Conservation (phyloP, 2,329 filamentous ascomycete genomes). For the Thermoascus crustaceus region DNA sequence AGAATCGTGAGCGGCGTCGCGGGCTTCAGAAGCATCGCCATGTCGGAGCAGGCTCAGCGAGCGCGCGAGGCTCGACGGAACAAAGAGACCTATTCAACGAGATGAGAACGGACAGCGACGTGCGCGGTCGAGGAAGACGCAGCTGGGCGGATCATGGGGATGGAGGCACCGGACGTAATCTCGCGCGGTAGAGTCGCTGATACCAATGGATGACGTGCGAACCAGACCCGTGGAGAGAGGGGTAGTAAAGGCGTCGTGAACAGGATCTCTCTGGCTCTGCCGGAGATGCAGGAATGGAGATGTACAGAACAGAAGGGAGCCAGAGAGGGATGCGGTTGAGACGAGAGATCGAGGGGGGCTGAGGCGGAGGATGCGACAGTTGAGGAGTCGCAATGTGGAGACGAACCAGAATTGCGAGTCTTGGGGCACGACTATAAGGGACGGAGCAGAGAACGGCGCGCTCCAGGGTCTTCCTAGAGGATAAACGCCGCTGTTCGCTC, state of each 20-base stretch:
- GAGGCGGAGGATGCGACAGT: no score
- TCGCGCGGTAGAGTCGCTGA: conserved; percentile 1
- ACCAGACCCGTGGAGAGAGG: background rate
- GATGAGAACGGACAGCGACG: background rate
- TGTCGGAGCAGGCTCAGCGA: conserved; percentile 12
- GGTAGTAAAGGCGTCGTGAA: background rate
- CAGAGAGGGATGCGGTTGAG: no score
- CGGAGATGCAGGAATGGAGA: no score
- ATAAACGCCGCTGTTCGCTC: no score
- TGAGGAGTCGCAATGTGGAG: no score
- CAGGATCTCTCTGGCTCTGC: background rate
- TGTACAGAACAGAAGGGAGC: no score
- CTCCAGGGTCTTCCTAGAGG: no score
- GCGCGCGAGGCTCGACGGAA: background rate
- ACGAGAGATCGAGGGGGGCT: no score
- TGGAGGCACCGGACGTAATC: conserved; percentile 2
- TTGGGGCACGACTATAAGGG: no score
- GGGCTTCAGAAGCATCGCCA: conserved; percentile 69
- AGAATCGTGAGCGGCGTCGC: conserved; percentile 84
- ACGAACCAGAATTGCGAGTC: no score
- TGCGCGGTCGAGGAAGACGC: background rate
- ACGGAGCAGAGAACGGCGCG: no score
- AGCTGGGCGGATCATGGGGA: conserved; percentile 6
- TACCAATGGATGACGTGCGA: background rate
- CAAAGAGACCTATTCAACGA: background rate